Evolutionary conservation across 2,329 filamentous ascomycete species (phyloP).

Genomic region (Cylindrodendrum hubeiense): DNA sequence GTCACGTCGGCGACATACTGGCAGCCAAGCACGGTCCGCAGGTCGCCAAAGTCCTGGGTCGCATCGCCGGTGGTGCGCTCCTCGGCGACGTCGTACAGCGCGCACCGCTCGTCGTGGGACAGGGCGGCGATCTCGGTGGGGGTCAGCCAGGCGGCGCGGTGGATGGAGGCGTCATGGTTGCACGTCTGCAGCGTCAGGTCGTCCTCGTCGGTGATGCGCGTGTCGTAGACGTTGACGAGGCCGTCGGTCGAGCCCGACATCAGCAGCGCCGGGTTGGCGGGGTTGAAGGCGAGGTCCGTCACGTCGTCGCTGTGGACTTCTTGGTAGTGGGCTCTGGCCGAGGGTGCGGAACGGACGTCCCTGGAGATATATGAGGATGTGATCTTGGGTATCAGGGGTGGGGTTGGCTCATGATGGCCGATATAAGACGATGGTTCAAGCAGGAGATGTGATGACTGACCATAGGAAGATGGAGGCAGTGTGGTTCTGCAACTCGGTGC

Average conservation of each 20-base stretch:
- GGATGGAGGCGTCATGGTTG: constrained; percentile 81
- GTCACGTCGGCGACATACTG: constrained; percentile 81
- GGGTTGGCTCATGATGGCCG: constrained; percentile 36
- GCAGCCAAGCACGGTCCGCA: constrained; percentile 73
- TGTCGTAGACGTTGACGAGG: constrained; percentile 82
- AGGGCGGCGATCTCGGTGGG: constrained; percentile 76
- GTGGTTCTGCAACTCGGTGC: constrained; percentile 78
- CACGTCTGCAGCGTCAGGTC: constrained; percentile 83
- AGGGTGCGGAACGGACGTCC: constrained; percentile 67
- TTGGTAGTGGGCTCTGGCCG: constrained; percentile 66
- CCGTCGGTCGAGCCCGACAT: constrained; percentile 85
- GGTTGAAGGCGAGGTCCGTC: constrained; percentile 71
- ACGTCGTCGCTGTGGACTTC: constrained; percentile 78
- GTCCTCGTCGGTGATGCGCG: constrained; percentile 77
- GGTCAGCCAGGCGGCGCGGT: constrained; percentile 78
- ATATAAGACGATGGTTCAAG: background rate
- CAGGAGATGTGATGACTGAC: constrained; percentile 52
- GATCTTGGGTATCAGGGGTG: background rate
- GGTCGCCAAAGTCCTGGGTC: constrained; percentile 73
- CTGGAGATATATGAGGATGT: constrained; percentile 50
- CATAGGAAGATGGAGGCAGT: constrained; percentile 72
- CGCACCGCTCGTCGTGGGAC: constrained; percentile 83
- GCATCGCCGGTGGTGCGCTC: constrained; percentile 70
- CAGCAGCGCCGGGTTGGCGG: constrained; percentile 69
- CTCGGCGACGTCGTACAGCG: constrained; percentile 78